Evolutionary conservation across 176 grass and related monocot species (phyloP), one percentile per base, ranked within the genome.

Genomic region (Eragrostis curvula): DNA sequence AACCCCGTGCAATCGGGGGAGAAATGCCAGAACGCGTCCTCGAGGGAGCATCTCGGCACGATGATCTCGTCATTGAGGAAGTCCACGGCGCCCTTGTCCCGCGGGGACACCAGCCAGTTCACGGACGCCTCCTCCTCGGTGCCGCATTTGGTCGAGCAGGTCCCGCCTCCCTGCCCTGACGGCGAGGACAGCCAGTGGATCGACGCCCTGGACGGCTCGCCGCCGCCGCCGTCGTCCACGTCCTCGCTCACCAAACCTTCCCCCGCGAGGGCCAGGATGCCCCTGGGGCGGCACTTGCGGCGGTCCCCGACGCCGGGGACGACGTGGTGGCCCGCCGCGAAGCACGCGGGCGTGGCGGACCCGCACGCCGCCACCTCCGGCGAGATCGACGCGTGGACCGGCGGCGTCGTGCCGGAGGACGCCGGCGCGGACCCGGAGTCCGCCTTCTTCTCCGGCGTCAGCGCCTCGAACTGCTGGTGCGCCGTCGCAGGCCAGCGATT

Each of bases 171-270:
- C 7, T 67, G 50, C 11, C 30, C 83, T 17, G 84, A 86, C 76
- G 92, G 88, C 27, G 96, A 91, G 65, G 96, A 91, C 48, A 95
- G 79, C 96, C 96, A 98, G 32, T 82, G 89, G 53, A 97, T 89
- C 10, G 95, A 97, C 29, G 92, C 95, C 14, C 86, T 68, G 5
- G 86, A 65, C 56, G 86, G 78, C 49, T 81, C 84, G 12, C 79
- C 56, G 46, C 36, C 64, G 29, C 16, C 50, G 60, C 79, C 56
- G 46, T 43, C 64, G 41, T 51, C 50, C 53, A 29, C 70, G 44
- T 85, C 85, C 32, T 56, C 52, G 45, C 73, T 86, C 9, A 36
- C 10, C 1, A 28, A 2, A 1, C 59, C 81, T 32, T 91, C 92
- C 12, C 82, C 74, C 2, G 84, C 84, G n/a, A 95, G 86, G 23